Evolutionary conservation across 805 yeast genomes (phyloP), one percentile per base, ranked within the genome.

Genomic region (Huiozyma sinensis): DNA sequence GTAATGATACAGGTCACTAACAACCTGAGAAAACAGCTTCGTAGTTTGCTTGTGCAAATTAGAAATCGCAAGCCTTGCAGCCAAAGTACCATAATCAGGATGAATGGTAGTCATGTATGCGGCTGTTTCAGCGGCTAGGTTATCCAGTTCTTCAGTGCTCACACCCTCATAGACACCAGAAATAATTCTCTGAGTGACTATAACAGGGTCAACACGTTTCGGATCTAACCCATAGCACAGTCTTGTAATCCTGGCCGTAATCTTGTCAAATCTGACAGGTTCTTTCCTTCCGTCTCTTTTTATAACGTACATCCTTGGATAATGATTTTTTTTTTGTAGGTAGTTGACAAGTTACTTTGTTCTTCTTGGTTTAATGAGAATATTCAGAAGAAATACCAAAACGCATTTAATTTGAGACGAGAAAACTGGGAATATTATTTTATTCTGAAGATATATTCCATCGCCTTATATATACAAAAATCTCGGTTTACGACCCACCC

Each of bases 51-150:
- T 86, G 71, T 90, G 97, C 58, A 90, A 72, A 64, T 86, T 85
- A 38, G 95, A 82, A 39, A 90, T 81, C 28, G 96, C 96, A 46
- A 90, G 79, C 66, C 97, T 79, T 27, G 97, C 97, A 44, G 96
- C 96, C 54, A 88, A 73, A 36, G 79, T 78, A 31, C 96, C 95
- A 56, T 90, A 89, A 67, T 90, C 97, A n/a, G 97, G 97, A 64
- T 90, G 97, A 49, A 83, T 77, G 11, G 96, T 89, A 45, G 96
- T 86, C 95, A 90, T 83, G 56, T 81, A 83, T 36, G 97, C 96
- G 42, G 95, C 90, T 32, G 95, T 86, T 67, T 90, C 97, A 37
- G 97, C 96, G 37, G 96, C 87, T 39, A 80, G 67, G 54, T 77
- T 76, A 51, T 78, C 84, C 44, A 82, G 69, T 63, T 88, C 95